Percentiles rank a stretch among this genome's conserved stretches.
These are phyloP conservation scores for Miscanthus lutarioriparius DNA, from an alignment of 176 grass and related monocot genomes.

Conservation along the genomic window DNA sequence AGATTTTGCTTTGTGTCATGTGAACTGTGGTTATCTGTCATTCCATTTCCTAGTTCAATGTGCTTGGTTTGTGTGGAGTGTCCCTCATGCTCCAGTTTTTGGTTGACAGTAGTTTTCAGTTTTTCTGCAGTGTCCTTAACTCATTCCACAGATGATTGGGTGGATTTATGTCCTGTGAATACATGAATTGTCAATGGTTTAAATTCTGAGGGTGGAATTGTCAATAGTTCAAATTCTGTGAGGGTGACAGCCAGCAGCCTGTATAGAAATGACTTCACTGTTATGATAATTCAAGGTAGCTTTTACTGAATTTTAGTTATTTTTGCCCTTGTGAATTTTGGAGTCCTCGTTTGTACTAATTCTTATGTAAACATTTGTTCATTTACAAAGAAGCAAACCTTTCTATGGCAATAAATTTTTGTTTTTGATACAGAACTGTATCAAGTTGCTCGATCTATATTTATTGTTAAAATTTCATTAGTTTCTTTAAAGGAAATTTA, in stretches of 20 bases:
- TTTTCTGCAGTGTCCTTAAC: not conserved
- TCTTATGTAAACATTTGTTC: slow-evolving; percentile 14
- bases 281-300: slow-evolving; percentile 24
- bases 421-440: not conserved
- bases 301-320: not conserved
- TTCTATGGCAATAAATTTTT: not conserved
- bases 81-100: not conserved
- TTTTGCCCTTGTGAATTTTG: not conserved
- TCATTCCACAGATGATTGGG: not conserved
- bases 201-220: no score
- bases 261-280: slow-evolving; percentile 25
- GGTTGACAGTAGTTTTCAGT: not conserved
- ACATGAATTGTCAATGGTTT: not conserved
- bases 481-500: slow-evolving; percentile 7
- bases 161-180: slow-evolving; percentile 23
- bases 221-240: no score
- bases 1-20: not conserved
- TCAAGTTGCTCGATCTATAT: not conserved
- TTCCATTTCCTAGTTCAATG: not conserved
- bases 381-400: not conserved
- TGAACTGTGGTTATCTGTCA: not conserved
- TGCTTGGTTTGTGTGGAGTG: not conserved
- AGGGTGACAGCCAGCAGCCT: not conserved
- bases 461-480: slow-evolving; percentile 11
- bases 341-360: slow-evolving; percentile 13